These are phyloP conservation scores for Penicillium olsonii DNA, from an alignment of 2,329 filamentous ascomycete species.

Conservation along the genomic window DNA sequence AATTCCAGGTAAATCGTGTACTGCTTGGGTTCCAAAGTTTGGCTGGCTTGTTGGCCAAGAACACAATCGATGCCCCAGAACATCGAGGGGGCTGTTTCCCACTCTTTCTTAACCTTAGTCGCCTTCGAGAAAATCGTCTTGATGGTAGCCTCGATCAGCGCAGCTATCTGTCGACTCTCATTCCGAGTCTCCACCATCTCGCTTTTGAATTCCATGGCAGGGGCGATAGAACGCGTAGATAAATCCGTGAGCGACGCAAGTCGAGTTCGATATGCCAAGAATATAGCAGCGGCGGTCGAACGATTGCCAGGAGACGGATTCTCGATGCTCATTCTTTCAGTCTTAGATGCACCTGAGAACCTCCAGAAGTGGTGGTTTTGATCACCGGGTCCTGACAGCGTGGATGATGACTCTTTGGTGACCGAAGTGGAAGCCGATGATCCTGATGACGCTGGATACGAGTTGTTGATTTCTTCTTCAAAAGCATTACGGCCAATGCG, in stretches of 20 bases:
- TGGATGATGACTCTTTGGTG: no score
- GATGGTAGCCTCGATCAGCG: not conserved
- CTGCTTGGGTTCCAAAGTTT: not conserved
- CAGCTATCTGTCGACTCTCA: not conserved
- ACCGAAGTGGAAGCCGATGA: not conserved
- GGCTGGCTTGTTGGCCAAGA: no score
- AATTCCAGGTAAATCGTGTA: not conserved
- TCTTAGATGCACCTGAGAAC: not conserved
- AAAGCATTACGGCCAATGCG: not conserved
- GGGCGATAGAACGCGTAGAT: not conserved
- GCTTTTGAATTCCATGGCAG: not conserved
- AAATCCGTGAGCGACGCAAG: not conserved
- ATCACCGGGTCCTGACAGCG: no score
- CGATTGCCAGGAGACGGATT: not conserved
- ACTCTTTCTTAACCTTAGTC: not conserved
- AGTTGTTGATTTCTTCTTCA: not conserved
- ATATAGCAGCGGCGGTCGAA: not conserved
- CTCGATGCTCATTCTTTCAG: not conserved
- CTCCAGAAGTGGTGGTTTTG: not conserved
- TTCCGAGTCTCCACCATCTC: not conserved
- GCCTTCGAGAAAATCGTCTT: not conserved
- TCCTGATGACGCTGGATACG: not conserved
- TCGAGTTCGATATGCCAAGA: slow-evolving; percentile 1
- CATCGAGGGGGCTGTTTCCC: not conserved
- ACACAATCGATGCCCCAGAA: slow-evolving; percentile 1